These are phyloP conservation scores for Petunia hybrid DNA, from an alignment of 305 asterid species.

Conservation along the genomic window DNA sequence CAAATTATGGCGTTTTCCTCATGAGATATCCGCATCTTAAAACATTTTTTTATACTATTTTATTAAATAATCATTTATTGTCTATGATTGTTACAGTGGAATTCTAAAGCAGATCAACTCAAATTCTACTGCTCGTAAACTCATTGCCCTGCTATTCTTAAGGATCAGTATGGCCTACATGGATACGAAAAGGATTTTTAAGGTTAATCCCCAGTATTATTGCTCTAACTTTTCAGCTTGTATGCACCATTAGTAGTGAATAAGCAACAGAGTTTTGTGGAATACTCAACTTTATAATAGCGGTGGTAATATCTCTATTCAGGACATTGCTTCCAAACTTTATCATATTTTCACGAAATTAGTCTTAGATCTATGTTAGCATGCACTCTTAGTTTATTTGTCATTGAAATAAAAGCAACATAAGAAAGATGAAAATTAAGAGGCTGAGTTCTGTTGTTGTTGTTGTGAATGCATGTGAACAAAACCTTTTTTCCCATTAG, in stretches of 20 bases:
- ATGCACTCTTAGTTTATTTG: neutral
- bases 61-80: slow-evolving; percentile 6
- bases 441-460: neutral
- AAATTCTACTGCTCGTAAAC: slow-evolving; percentile 70
- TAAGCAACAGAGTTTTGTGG: neutral
- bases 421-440: no score
- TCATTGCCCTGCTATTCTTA: slow-evolving; percentile 72
- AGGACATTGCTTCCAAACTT: no score
- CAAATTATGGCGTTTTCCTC: neutral
- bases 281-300: no score
- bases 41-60: slow-evolving; percentile 20
- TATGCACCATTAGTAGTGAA: neutral
- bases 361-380: neutral
- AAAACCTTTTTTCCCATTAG: neutral
- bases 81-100: slow-evolving; percentile 58
- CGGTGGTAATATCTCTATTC: no score
- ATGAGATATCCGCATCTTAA: neutral
- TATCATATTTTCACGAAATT: no score
- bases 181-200: slow-evolving; percentile 87
- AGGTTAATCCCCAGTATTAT: slow-evolving; percentile 53
- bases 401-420: neutral
- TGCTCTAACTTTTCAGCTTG: neutral
- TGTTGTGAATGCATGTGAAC: neutral
- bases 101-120: slow-evolving; percentile 84
- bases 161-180: slow-evolving; percentile 83